These are phyloP conservation scores for Solanum chmielewskii DNA, from an alignment of 257 asterid genomes.

Conservation along the genomic window DNA sequence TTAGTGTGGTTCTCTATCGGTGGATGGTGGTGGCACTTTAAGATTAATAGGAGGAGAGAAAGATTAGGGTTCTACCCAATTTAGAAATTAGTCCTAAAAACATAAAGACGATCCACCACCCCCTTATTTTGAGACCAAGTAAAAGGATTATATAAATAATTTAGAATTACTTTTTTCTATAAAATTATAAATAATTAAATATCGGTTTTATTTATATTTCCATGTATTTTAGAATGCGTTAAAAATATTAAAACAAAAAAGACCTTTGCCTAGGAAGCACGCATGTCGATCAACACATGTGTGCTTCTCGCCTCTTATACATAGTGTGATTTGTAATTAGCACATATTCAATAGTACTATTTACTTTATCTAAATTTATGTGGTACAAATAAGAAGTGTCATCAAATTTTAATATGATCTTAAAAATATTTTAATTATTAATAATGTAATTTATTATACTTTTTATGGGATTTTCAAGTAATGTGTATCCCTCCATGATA, in stretches of 20 bases:
- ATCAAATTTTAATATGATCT: not conserved
- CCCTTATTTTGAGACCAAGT: not conserved
- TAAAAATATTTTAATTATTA: no score
- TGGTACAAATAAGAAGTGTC: not conserved
- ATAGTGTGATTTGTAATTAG: not conserved
- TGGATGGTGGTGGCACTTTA: no score
- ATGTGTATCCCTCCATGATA: not conserved
- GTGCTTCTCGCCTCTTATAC: no score
- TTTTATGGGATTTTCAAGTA: not conserved
- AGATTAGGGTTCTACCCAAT: not conserved
- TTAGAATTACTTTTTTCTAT: not conserved
- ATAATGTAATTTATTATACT: not conserved
- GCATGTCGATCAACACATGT: no score
- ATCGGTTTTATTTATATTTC: not conserved
- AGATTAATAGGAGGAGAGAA: not conserved
- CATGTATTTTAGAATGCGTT: not conserved
- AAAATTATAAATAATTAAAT: no score
- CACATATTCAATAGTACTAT: not conserved
- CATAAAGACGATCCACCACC: not conserved
- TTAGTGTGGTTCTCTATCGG: not conserved
- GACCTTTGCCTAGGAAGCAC: no score
- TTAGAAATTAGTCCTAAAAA: not conserved
- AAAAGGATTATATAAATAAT: not conserved
- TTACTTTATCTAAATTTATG: not conserved
- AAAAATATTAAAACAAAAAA: no score